Conservation (phyloP, 2,329 filamentous ascomycete species). For the Ceratocystis huliohia region DNA sequence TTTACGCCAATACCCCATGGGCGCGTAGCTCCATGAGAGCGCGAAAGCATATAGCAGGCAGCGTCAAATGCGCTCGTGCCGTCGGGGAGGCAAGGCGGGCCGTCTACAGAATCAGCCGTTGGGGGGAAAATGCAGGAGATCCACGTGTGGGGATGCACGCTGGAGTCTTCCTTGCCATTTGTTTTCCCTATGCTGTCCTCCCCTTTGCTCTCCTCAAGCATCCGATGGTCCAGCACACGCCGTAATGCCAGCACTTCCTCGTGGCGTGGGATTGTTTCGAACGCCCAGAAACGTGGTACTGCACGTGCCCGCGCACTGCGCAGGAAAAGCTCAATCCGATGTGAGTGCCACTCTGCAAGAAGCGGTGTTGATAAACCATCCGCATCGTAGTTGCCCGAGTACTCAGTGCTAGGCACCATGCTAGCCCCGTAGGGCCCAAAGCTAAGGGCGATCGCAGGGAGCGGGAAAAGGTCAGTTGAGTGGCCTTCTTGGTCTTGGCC, state of each 20-base stretch:
- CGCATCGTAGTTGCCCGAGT: slow-evolving; percentile 47
- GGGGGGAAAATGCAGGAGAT: slow-evolving; percentile 50
- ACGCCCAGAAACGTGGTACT: slow-evolving; percentile 45
- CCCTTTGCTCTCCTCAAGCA: no score
- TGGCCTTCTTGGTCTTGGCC: background rate
- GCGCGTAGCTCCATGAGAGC: slow-evolving; percentile 22
- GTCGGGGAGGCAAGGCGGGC: slow-evolving; percentile 43
- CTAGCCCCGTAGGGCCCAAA: slow-evolving; percentile 55
- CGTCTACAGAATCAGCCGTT: slow-evolving; percentile 26
- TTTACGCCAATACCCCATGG: slow-evolving; percentile 57
- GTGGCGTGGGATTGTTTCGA: slow-evolving; percentile 53
- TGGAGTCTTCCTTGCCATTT: slow-evolving; percentile 8
- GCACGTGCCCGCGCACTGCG: slow-evolving; percentile 38
- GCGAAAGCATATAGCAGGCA: slow-evolving; percentile 31
- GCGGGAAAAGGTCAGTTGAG: background rate
- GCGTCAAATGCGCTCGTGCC: slow-evolving; percentile 33
- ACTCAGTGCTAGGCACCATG: slow-evolving; percentile 54
- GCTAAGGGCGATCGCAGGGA: slow-evolving; percentile 41
- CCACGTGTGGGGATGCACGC: slow-evolving; percentile 38
- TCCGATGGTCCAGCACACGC: slow-evolving; percentile 28
- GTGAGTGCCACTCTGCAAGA: slow-evolving; percentile 41
- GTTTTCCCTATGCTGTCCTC: no score
- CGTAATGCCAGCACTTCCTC: slow-evolving; percentile 50
- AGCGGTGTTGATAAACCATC: slow-evolving; percentile 36
- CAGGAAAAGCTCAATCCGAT: slow-evolving; percentile 44